phyloP scores from a whole-genome alignment of 176 grass and related monocot species.

The Triticum dicoccoides region DNA sequence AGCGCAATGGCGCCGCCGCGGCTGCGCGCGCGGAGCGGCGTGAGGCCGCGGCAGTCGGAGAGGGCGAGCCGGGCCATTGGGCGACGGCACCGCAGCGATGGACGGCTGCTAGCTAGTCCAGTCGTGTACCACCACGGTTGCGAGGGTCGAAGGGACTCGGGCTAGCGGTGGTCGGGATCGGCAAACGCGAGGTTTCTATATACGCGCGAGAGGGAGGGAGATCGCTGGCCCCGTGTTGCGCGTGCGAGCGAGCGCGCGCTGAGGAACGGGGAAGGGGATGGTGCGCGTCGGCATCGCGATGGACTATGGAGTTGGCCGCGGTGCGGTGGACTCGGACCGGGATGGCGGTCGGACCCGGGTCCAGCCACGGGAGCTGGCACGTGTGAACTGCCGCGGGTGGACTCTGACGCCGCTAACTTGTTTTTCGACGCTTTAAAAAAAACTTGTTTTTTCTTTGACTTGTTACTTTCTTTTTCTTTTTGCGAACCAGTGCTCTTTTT shows the following conservation, averaged over 20 bases:
- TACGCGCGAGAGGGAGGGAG: background rate
- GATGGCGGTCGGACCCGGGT: background rate
- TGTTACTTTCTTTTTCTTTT: no score
- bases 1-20: conserved; percentile 47
- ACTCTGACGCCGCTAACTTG: background rate
- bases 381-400: conserved; percentile 31
- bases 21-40: conserved; percentile 50
- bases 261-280: background rate
- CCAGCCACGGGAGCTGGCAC: background rate
- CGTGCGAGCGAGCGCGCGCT: background rate
- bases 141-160: background rate
- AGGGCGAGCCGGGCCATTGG: conserved; percentile 66
- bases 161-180: background rate
- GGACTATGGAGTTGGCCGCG: conserved; percentile 1
- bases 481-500: no score
- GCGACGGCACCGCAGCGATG: background rate
- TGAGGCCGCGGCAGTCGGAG: conserved; percentile 61
- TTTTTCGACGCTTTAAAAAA: background rate
- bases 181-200: conserved; percentile 14
- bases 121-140: background rate
- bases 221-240: background rate
- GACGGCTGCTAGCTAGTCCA: background rate
- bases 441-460: conserved; percentile 20
- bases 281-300: background rate
- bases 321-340: background rate